Base-by-base conservation (phyloP, 768 basidiomycete genomes). In the Pluteus cervinus region DNA sequence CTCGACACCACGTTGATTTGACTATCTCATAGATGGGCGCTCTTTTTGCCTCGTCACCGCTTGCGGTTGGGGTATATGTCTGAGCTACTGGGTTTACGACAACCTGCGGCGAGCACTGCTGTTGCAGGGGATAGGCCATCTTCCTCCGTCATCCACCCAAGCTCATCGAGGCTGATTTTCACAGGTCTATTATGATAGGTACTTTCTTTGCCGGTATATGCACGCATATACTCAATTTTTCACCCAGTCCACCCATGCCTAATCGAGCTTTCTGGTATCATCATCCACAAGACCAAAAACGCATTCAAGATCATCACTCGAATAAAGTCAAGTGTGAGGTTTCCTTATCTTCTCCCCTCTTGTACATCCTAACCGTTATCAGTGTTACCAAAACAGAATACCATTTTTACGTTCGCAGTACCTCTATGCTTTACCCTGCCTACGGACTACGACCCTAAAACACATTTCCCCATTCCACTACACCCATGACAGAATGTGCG, bases 11-110 rank as follows among this genome's bases (percentile, higher is more conserved):
- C n/a, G n/a, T n/a, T n/a, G n/a, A n/a, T 38, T n/a, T 25, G 3
- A 14, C 15, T 21, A 3, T 18, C 11, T 8, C 15, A n/a, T 10
- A 21, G n/a, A 18, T 12, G 16, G n/a, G n/a, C n/a, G n/a, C n/a
- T n/a, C 5, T 86, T 91, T 44, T 36, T 87, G 5, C 84, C 86
- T 0, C 57, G 93, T 16, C 84, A 92, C 53, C 73, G 69, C 18
- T 63, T 93, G 17, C 93, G 91, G 91, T 67, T 87, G 60, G 84
- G 79, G 4, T 93, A 94, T 54, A 88, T 92, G 76, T 80, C 86
- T 1, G 91, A 93, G 52, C 66, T 93, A 9, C 69, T 93, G 5
- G 71, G 65, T 6, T 63, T 93, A 0, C 51, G 63, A 4, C 58
- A 51, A 24, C 61, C 67, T 4, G 34, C 56, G 3, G 41, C 55